These are phyloP conservation scores for Apium graveolens DNA, from an alignment of 129 eudicot genomes.

Conservation along the genomic window DNA sequence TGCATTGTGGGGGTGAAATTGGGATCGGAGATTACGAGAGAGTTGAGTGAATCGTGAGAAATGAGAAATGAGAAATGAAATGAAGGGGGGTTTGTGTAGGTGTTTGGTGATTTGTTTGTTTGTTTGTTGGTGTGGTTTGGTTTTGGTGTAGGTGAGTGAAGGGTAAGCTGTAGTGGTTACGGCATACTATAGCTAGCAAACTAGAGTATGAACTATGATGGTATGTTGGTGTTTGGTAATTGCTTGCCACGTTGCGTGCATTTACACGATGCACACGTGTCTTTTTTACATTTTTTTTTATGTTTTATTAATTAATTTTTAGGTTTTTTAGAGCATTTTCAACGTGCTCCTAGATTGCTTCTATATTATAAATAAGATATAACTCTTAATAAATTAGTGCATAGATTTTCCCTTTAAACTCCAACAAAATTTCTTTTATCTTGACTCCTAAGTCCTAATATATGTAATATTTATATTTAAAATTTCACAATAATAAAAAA, in stretches of 20 bases:
- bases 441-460: too few relatives aligned
- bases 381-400: too few relatives aligned
- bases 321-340: too few relatives aligned
- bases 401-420: too few relatives aligned
- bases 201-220: neutral
- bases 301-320: too few relatives aligned
- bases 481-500: too few relatives aligned
- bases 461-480: too few relatives aligned
- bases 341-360: too few relatives aligned
- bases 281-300: too few relatives aligned
- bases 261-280: neutral
- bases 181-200: neutral
- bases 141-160: neutral
- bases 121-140: neutral
- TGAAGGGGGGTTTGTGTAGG: neutral
- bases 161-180: slow-evolving; percentile 5
- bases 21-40: neutral
- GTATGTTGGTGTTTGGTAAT: neutral
- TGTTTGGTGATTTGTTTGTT: neutral
- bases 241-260: too few relatives aligned
- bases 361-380: too few relatives aligned
- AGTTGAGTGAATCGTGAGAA: neutral
- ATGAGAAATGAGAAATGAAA: neutral
- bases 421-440: too few relatives aligned
- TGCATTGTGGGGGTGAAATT: slow-evolving; percentile 4